Conservation (phyloP, 2,329 filamentous ascomycete species). For the Aspergillus floridensis region DNA sequence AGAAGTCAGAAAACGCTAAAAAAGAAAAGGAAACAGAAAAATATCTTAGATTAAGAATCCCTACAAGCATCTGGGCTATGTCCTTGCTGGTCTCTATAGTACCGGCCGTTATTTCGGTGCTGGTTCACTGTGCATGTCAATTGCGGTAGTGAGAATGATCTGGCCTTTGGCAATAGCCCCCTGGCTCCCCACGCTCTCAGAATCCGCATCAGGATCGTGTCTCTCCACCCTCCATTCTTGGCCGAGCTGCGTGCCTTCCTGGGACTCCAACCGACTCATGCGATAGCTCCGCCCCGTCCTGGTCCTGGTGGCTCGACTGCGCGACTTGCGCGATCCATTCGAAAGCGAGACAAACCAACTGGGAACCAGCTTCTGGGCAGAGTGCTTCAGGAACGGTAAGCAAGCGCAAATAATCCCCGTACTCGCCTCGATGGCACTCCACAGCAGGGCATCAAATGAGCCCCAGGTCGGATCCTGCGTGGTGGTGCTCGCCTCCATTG, state of each 20-base stretch:
- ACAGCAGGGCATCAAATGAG: slow-evolving; percentile 4
- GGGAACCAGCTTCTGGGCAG: background rate
- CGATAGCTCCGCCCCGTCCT: background rate
- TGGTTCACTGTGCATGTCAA: slow-evolving; percentile 5
- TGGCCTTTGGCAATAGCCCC: slow-evolving; percentile 4
- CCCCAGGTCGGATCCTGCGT: slow-evolving; percentile 4
- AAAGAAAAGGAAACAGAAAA: no score
- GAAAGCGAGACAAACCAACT: background rate
- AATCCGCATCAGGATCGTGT: background rate
- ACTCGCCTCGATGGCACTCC: slow-evolving; percentile 10
- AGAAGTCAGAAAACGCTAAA: background rate
- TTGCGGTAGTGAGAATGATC: slow-evolving; percentile 9
- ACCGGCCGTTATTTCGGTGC: background rate
- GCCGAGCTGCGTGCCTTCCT: background rate
- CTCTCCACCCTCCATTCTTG: background rate
- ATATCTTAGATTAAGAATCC: no score
- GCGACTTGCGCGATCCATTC: background rate
- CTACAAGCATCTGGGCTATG: background rate
- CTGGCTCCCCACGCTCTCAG: slow-evolving; percentile 5
- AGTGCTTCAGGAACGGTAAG: slow-evolving; percentile 8
- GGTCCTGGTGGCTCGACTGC: background rate
- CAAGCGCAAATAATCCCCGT: slow-evolving; percentile 12
- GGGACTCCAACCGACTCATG: slow-evolving; percentile 2
- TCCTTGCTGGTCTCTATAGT: background rate
- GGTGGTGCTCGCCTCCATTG: slow-evolving; percentile 5